Percentiles rank a stretch among this genome's conserved stretches.
Conservation (phyloP, 345 rosid genomes). For the Rubroshorea leprosula region DNA sequence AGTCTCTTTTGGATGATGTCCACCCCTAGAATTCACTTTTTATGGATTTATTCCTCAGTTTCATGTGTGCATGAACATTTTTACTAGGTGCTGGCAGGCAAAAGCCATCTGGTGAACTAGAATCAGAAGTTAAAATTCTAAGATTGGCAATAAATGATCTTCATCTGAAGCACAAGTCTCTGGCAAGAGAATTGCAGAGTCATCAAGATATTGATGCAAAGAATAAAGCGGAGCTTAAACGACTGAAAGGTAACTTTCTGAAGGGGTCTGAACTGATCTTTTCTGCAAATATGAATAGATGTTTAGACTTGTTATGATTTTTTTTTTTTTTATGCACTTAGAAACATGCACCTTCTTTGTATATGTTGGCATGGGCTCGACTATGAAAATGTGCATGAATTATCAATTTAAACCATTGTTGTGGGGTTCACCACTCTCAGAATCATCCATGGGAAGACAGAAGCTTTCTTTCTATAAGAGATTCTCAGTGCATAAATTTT, state of each 20-base stretch:
- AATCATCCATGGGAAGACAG: too few species aligned
- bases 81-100: slow-evolving; percentile 49
- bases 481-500: too few species aligned
- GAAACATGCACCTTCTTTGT: slow-evolving; percentile 1
- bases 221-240: slow-evolving; percentile 58
- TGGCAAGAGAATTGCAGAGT: slow-evolving; percentile 57
- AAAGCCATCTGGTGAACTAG: slow-evolving; percentile 42
- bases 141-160: slow-evolving; percentile 57
- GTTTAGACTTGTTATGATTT: background rate
- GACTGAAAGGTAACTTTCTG: slow-evolving; percentile 52
- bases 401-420: slow-evolving; percentile 2
- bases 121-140: slow-evolving; percentile 53
- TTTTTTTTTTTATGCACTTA: background rate
- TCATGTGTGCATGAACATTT: slow-evolving; percentile 18
- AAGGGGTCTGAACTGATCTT: background rate
- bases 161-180: slow-evolving; percentile 58
- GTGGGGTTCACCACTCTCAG: too few species aligned
- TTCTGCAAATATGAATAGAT: background rate
- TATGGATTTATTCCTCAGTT: slow-evolving; percentile 20
- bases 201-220: slow-evolving; percentile 56
- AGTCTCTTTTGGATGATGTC: background rate
- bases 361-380: background rate
- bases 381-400: slow-evolving; percentile 1
- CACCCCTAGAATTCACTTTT: background rate
- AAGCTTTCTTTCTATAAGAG: too few species aligned